phyloP scores from a whole-genome alignment of 2,329 filamentous ascomycete genomes.

The Cytospora piceae region DNA sequence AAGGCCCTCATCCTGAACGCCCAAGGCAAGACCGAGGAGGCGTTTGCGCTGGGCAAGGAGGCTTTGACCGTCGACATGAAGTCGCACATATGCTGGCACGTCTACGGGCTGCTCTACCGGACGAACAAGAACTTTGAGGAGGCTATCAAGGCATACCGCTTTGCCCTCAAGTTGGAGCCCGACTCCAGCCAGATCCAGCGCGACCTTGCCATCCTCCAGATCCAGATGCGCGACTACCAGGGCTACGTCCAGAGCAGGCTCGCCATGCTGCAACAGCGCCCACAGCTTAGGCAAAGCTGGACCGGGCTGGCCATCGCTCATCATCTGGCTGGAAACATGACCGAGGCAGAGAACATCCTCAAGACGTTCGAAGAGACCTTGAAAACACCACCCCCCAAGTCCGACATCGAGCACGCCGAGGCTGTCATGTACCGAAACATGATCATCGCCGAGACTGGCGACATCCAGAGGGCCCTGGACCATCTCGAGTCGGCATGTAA shows the following conservation, averaged over 20 bases:
- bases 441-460: constrained; percentile 88
- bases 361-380: constrained; percentile 92
- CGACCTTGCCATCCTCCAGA: constrained; percentile 88
- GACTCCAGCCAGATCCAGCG: constrained; percentile 92
- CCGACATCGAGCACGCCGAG: constrained; percentile 91
- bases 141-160: constrained; percentile 98
- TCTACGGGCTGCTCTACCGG: constrained; percentile 92
- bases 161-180: constrained; percentile 90
- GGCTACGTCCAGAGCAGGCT: constrained; percentile 90
- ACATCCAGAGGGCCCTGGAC: constrained; percentile 80
- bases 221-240: constrained; percentile 94
- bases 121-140: constrained; percentile 98
- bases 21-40: constrained; percentile 89
- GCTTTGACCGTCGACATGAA: constrained; percentile 97
- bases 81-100: constrained; percentile 99
- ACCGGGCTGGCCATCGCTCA: constrained; percentile 94
- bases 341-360: constrained; percentile 87
- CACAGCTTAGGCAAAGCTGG: constrained; percentile 89
- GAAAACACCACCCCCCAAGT: constrained; percentile 75
- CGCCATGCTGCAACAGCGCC: constrained; percentile 83
- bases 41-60: constrained; percentile 89
- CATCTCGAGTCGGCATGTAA: constrained; percentile 81
- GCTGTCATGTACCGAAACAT: constrained; percentile 93
- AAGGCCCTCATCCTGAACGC: constrained; percentile 96
- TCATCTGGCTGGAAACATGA: constrained; percentile 83